Evolutionary conservation across 106 monocot genomes (phyloP).

Genomic region (Acorus calamus): DNA sequence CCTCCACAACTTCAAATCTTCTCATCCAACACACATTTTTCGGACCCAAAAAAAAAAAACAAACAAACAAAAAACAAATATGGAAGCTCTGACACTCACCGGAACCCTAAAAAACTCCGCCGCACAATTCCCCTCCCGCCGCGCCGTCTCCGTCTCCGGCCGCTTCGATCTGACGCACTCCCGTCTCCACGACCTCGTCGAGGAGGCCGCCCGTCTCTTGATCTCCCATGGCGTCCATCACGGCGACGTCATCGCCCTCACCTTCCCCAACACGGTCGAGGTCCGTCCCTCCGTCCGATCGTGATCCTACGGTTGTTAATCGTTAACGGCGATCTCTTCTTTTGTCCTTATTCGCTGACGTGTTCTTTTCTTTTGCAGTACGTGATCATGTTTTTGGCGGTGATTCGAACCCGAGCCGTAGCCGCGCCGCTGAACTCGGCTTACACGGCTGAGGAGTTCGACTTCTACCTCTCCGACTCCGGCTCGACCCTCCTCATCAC

Average conservation of each 20-base stretch:
- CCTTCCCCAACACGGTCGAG: constrained; percentile 90
- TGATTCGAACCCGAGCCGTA: constrained; percentile 54
- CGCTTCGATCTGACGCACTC: constrained; percentile 45
- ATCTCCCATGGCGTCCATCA: constrained; percentile 34
- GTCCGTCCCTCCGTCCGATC: constrained; percentile 3
- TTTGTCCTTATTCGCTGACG: not conserved
- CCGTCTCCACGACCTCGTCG: constrained; percentile 48
- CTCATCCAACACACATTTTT: no score
- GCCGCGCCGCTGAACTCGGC: constrained; percentile 80
- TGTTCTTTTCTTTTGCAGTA: constrained; percentile 23
- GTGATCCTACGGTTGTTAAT: not conserved
- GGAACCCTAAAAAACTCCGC: constrained; percentile 42
- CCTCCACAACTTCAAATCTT: no score
- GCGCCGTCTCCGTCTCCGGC: constrained; percentile 46
- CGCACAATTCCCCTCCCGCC: constrained; percentile 26
- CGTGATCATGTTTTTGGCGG: constrained; percentile 76
- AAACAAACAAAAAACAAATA: no score
- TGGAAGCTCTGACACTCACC: constrained; percentile 39
- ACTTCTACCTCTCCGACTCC: constrained; percentile 95
- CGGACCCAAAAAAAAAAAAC: no score
- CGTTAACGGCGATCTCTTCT: not conserved
- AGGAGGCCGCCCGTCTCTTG: constrained; percentile 45
- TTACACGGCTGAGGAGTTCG: constrained; percentile 87
- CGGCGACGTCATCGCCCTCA: constrained; percentile 75
- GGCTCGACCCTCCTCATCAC: constrained; percentile 62